These are phyloP conservation scores for Parmelia sp. DNA, from an alignment of 495 filamentous ascomycete genomes.

Conservation along the genomic window DNA sequence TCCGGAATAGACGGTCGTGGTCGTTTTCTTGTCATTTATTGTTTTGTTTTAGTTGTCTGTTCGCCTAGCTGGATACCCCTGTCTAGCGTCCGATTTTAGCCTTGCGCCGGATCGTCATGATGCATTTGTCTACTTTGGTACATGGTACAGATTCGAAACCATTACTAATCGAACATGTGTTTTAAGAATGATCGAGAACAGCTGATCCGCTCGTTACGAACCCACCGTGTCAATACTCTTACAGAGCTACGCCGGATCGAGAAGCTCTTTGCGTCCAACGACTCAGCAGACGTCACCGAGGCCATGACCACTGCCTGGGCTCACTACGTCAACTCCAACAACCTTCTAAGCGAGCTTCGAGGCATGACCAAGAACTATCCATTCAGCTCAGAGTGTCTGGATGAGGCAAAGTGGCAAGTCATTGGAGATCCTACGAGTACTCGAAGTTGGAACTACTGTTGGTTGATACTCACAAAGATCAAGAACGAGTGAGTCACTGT, in stretches of 20 bases:
- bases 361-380: constrained; percentile 65
- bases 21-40: neutral
- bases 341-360: constrained; percentile 64
- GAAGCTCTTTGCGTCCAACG: constrained; percentile 50
- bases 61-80: neutral
- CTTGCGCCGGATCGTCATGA: constrained; percentile 4
- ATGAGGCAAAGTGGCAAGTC: constrained; percentile 61
- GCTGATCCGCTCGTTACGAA: constrained; percentile 48
- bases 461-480: constrained; percentile 66
- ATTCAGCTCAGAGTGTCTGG: constrained; percentile 60
- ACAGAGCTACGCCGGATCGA: constrained; percentile 71
- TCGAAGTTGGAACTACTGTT: constrained; percentile 72
- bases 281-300: constrained; percentile 50
- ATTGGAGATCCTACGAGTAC: constrained; percentile 57
- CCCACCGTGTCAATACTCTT: constrained; percentile 64
- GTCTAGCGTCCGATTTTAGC: constrained; percentile 12
- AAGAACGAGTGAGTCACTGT: constrained; percentile 52
- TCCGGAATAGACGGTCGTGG: neutral
- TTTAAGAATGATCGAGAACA: constrained; percentile 44
- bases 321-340: constrained; percentile 67
- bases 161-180: constrained; percentile 17
- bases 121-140: constrained; percentile 2
- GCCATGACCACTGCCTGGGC: constrained; percentile 68
- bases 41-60: neutral
- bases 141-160: neutral